Conservation (phyloP, 1,284 basidiomycete species). For the Ustilago vetiveriae region DNA sequence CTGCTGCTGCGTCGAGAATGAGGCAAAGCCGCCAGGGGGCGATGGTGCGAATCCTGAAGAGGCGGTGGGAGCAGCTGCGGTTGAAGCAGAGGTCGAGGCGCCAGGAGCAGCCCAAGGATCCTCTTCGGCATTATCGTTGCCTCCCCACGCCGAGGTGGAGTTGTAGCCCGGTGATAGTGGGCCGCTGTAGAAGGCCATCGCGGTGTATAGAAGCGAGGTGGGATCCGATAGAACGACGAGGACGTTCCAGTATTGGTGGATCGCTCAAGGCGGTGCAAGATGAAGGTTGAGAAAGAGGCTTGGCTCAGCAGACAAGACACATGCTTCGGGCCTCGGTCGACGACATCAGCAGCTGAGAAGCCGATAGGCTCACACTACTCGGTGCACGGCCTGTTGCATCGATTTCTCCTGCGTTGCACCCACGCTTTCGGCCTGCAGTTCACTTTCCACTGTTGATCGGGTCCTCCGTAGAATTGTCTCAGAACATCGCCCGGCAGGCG, state of each 20-base stretch:
- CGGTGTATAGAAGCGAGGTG: background rate
- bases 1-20: conserved; percentile 34
- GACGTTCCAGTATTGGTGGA: too few relatives aligned
- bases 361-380: too few relatives aligned
- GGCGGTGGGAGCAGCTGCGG: conserved; percentile 6
- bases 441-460: background rate
- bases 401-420: background rate
- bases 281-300: background rate
- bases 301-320: conserved; percentile 1
- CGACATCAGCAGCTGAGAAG: background rate
- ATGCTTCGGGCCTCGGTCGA: conserved; percentile 1
- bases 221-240: background rate
- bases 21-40: conserved; percentile 27
- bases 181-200: conserved; percentile 48
- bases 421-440: background rate
- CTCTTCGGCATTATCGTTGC: conserved; percentile 42
- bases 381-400: background rate
- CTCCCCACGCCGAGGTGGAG: conserved; percentile 48
- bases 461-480: background rate
- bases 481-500: background rate
- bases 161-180: conserved; percentile 47
- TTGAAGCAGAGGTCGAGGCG: conserved; percentile 17
- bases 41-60: conserved; percentile 17
- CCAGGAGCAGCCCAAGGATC: conserved; percentile 49
- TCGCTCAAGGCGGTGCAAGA: background rate